Conservation (phyloP, 495 filamentous ascomycete species). For the Arthonia radiata region DNA sequence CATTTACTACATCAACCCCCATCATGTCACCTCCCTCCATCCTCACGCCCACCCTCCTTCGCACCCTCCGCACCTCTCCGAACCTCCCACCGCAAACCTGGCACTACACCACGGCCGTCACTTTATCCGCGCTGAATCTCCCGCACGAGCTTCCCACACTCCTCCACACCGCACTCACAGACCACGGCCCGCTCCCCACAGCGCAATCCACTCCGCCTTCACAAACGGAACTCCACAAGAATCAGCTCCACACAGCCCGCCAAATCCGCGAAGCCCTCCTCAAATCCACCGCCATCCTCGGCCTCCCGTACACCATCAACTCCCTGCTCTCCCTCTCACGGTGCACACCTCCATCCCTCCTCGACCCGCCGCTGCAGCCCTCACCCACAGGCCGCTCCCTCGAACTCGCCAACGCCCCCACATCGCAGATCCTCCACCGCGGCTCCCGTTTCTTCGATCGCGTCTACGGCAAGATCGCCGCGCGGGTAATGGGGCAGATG, state of each 20-base stretch:
- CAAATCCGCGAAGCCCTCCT: slow-evolving; percentile 28
- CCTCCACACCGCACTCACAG: slow-evolving; percentile 19
- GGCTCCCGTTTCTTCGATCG: slow-evolving; percentile 25
- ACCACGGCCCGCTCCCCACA: slow-evolving; percentile 8
- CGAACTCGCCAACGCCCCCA: slow-evolving; percentile 14
- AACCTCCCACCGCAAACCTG: slow-evolving; percentile 23
- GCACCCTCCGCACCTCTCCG: slow-evolving; percentile 19
- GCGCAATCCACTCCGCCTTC: slow-evolving; percentile 7
- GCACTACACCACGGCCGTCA: slow-evolving; percentile 27
- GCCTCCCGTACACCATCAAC: slow-evolving; percentile 30
- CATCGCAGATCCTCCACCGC: slow-evolving; percentile 18
- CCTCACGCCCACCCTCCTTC: slow-evolving; percentile 15
- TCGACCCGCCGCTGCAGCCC: slow-evolving; percentile 15
- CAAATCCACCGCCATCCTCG: slow-evolving; percentile 24
- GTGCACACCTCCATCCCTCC: slow-evolving; percentile 20
- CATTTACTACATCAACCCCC: too few relatives aligned
- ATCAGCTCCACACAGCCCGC: slow-evolving; percentile 19
- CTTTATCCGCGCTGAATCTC: slow-evolving; percentile 25
- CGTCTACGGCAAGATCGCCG: slow-evolving; percentile 26
- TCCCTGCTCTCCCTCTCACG: slow-evolving; percentile 22
- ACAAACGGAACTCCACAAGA: too few relatives aligned
- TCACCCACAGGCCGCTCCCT: slow-evolving; percentile 18
- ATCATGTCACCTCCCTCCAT: too few relatives aligned
- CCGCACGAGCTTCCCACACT: slow-evolving; percentile 26
- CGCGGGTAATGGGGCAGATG: slow-evolving; percentile 27